A percentile compares a stretch with the other conserved stretches of the same genome.
phyloP scores from a whole-genome alignment of 495 filamentous ascomycete genomes.

The Geoglossum glabrum region DNA sequence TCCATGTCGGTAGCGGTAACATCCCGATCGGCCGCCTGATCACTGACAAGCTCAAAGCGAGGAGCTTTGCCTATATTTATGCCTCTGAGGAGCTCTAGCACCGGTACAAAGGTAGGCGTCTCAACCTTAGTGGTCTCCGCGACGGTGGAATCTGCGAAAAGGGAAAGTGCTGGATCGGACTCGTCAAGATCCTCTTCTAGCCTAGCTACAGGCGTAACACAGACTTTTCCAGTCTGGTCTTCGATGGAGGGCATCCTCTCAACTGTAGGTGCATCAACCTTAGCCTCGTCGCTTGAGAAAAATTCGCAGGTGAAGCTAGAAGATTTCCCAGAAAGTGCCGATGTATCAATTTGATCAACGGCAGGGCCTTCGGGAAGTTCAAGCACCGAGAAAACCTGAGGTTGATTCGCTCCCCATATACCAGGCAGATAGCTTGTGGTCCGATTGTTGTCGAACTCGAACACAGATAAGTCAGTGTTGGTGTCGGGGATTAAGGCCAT shows the following conservation, averaged over 20 bases:
- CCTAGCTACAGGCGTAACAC: constrained; percentile 17
- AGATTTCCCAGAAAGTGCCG: constrained; percentile 45
- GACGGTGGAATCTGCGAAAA: constrained; percentile 31
- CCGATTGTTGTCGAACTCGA: constrained; percentile 35
- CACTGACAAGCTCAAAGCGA: constrained; percentile 37
- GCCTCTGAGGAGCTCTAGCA: constrained; percentile 9
- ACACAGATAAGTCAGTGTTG: constrained; percentile 41
- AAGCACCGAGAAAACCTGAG: constrained; percentile 61
- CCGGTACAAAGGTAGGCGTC: background rate
- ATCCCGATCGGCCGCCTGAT: constrained; percentile 23
- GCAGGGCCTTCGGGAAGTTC: constrained; percentile 50
- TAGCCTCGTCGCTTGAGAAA: constrained; percentile 20
- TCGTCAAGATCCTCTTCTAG: constrained; percentile 34
- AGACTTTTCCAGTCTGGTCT: constrained; percentile 15
- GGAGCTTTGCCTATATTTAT: constrained; percentile 36
- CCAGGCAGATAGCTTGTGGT: background rate
- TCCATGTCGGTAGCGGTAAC: constrained; percentile 16
- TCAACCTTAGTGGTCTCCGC: constrained; percentile 7
- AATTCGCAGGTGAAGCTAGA: constrained; percentile 23
- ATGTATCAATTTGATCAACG: constrained; percentile 33
- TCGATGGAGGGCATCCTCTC: constrained; percentile 5
- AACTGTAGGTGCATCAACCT: constrained; percentile 31
- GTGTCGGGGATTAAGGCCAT: constrained; percentile 62
- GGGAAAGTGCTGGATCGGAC: constrained; percentile 36
- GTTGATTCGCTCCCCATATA: constrained; percentile 29